These are phyloP conservation scores for Leccinum angustisporum DNA, from an alignment of 1,284 basidiomycete species.

Conservation along the genomic window DNA sequence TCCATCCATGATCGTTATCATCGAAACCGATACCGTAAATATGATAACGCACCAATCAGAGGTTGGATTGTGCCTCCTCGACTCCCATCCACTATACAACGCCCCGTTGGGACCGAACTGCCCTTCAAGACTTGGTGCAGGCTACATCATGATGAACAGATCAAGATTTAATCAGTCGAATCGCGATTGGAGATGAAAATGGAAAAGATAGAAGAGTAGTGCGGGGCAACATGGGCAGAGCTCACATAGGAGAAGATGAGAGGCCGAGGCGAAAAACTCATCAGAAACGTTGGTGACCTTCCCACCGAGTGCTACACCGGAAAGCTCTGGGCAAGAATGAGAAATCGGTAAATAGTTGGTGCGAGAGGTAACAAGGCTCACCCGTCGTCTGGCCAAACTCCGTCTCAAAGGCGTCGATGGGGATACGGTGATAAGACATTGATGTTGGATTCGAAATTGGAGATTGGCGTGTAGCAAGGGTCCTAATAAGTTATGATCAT, in stretches of 20 bases:
- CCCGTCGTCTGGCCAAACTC: constrained; percentile 53
- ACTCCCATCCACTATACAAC: constrained; percentile 95
- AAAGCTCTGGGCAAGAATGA: constrained; percentile 65
- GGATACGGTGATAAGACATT: constrained; percentile 26
- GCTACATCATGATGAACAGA: constrained; percentile 41
- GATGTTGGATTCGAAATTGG: background rate
- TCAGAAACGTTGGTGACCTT: constrained; percentile 80
- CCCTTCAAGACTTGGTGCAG: constrained; percentile 82
- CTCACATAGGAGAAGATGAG: constrained; percentile 71
- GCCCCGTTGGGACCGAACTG: constrained; percentile 97
- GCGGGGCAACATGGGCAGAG: background rate
- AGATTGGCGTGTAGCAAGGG: background rate
- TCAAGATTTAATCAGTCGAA: background rate
- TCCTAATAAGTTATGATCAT: too few species aligned
- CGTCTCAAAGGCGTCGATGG: constrained; percentile 29
- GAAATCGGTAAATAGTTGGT: background rate
- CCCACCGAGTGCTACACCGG: constrained; percentile 86
- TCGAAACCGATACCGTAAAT: background rate
- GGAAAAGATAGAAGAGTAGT: background rate
- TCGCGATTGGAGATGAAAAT: background rate
- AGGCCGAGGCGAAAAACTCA: constrained; percentile 93
- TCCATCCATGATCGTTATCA: background rate
- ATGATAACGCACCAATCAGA: constrained; percentile 75
- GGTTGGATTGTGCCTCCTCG: constrained; percentile 81
- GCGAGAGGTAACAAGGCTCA: background rate